These are phyloP conservation scores for Coccomyxa subellipsoidea DNA, from an alignment of 163 green algal species.

Conservation along the genomic window DNA sequence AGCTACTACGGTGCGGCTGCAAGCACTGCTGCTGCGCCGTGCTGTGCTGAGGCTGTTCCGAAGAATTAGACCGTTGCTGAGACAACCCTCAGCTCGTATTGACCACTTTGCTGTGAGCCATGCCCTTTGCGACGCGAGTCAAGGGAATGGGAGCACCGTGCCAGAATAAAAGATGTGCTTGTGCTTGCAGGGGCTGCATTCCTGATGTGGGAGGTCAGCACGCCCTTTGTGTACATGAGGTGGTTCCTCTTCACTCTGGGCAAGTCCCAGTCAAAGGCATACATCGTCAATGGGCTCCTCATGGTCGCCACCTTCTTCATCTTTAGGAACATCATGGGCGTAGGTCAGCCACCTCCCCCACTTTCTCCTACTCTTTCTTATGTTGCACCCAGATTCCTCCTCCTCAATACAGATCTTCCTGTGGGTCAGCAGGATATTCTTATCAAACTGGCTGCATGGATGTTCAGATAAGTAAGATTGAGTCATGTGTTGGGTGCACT, in stretches of 20 bases:
- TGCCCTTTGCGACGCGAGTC: too few relatives aligned
- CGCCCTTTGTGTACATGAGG: slow-evolving; percentile 51
- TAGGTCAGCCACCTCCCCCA: background rate
- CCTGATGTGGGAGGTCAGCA: slow-evolving; percentile 58
- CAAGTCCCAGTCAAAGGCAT: slow-evolving; percentile 24
- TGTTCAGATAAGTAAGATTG: too few relatives aligned
- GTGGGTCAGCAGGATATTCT: too few relatives aligned
- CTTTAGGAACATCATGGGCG: slow-evolving; percentile 44
- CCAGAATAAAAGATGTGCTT: too few relatives aligned
- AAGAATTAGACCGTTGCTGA: background rate
- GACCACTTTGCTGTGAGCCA: too few relatives aligned
- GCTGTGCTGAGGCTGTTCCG: background rate
- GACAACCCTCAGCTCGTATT: too few relatives aligned
- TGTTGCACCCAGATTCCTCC: too few relatives aligned
- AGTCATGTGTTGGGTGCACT: too few relatives aligned
- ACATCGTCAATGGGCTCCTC: slow-evolving; percentile 49
- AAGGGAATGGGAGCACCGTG: too few relatives aligned
- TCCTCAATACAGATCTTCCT: too few relatives aligned
- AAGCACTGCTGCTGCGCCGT: background rate
- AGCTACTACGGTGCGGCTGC: slow-evolving; percentile 6
- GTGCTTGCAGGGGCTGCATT: slow-evolving; percentile 44
- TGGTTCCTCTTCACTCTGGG: slow-evolving; percentile 49
- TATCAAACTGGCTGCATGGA: too few relatives aligned
- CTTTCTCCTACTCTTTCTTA: too few relatives aligned
- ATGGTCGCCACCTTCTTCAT: slow-evolving; percentile 48